Evolutionary conservation across 2,329 filamentous ascomycete genomes (phyloP).

Genomic region (Knufia petricola): DNA sequence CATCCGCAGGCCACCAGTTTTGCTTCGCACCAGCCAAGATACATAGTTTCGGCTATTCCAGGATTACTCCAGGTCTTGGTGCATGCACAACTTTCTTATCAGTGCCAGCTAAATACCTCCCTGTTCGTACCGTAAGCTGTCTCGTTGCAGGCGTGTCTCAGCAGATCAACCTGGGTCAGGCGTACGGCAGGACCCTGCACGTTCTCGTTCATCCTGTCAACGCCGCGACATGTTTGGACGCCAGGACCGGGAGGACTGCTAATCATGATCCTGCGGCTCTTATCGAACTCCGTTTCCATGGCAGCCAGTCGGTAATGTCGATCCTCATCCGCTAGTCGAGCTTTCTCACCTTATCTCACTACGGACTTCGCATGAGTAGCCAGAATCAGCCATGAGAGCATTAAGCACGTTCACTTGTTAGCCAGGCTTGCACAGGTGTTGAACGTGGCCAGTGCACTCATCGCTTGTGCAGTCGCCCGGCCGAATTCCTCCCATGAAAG

Average conservation of each 20-base stretch:
- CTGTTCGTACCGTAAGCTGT: no score
- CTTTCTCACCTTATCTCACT: neutral
- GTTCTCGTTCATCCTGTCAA: neutral
- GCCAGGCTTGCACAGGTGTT: neutral
- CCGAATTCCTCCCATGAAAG: neutral
- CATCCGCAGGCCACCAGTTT: neutral
- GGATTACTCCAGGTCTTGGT: neutral
- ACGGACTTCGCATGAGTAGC: conserved; percentile 1
- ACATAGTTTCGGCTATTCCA: neutral
- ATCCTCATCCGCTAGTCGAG: conserved; percentile 1
- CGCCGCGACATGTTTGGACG: neutral
- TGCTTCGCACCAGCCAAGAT: no score
- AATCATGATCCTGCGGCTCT: neutral
- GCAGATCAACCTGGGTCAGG: no score
- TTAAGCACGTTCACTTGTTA: neutral
- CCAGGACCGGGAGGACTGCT: neutral
- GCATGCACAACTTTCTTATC: neutral
- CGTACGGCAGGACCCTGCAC: no score
- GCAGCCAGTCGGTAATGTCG: neutral
- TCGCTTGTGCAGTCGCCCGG: neutral
- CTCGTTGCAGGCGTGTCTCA: no score
- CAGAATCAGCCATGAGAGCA: neutral
- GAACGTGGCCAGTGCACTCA: neutral
- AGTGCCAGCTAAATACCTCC: no score
- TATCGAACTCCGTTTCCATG: neutral